Base-by-base conservation (phyloP, 1,284 basidiomycete species). In the Ganoderma sinense region DNA sequence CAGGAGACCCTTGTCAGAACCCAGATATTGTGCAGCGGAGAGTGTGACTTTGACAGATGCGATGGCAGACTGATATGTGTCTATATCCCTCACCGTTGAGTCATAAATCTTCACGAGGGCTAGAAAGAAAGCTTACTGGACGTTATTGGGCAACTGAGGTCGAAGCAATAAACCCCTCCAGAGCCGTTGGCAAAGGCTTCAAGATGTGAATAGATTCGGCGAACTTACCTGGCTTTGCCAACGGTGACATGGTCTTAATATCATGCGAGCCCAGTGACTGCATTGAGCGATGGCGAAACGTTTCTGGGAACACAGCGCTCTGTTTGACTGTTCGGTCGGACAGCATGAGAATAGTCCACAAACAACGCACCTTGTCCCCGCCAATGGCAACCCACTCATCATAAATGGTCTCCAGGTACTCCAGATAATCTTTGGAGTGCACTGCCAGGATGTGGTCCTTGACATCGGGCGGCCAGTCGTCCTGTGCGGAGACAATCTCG, bases 151-250 rank as follows among this genome's bases (percentile, higher is more conserved):
- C 77, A 78, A 39, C 80, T 81, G 33, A 82, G 73, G 71, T 83
- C 82, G 71, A 82, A 83, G 51, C 78, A 82, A 71, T 80, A 80
- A 56, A 77, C 73, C 7, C 82, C 82, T 82, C n/a, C 2, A 20
- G 16, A 31, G 33, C 51, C n/a, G n/a, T 23, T 65, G 36, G 63
- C 33, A 59, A 13, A 20, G 4, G 18, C 4, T 18, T 29, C 7
- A 20, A 59, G n/a, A 11, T 2, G 10, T 59, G 4, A 41, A 36
- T 39, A 6, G 41, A 36, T 43, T 43, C 1, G 41, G 18, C 16
- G 26, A 1, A 63, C 78, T 66, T 13, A 79, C 80, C 81, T 65
- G 79, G 78, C 76, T 76, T 78, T 26, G 79, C 78, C 23, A 81
- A 75, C 7, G 78, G 74, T 8, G 69, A 73, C 53, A 70, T 41